Conservation (phyloP, 1,284 basidiomycete genomes). For the Pseudozyma sp. region DNA sequence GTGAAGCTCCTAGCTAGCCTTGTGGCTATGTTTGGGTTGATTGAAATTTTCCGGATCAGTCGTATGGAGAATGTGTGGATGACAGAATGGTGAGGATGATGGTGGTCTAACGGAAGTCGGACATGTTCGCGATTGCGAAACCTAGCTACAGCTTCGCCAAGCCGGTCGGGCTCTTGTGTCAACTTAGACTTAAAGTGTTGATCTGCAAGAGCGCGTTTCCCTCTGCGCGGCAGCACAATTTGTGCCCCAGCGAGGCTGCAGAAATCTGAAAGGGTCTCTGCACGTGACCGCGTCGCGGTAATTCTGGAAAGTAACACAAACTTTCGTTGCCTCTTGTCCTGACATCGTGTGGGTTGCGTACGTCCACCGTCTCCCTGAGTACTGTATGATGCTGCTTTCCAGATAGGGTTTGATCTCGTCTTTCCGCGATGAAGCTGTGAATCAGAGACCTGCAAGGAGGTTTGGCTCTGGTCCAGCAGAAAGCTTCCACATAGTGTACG, state of each 20-base stretch:
- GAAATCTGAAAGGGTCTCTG: background rate
- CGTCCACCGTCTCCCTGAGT: background rate
- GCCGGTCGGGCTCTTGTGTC: too few species aligned
- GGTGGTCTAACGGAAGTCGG: constrained; percentile 1
- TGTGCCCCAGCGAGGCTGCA: constrained; percentile 1
- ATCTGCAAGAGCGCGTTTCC: constrained; percentile 17
- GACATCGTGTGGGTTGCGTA: too few species aligned
- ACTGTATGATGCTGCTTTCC: too few species aligned
- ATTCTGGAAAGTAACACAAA: constrained; percentile 29
- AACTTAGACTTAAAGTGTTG: constrained; percentile 20
- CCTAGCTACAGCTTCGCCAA: background rate
- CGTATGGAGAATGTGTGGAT: too few species aligned
- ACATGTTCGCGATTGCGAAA: background rate
- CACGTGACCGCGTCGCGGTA: constrained; percentile 45
- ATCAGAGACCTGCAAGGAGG: too few species aligned
- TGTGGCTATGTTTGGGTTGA: too few species aligned
- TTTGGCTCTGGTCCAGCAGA: too few species aligned
- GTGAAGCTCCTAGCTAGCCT: too few species aligned
- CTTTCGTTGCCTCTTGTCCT: background rate
- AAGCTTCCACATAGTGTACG: too few species aligned
- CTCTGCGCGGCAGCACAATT: background rate
- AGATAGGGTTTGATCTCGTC: too few species aligned
- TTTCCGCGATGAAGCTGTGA: too few species aligned
- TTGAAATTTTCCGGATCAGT: too few species aligned
- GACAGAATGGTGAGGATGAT: constrained; percentile 5